Conservation (phyloP, 768 basidiomycete species). For the Pisolithus orientalis region DNA sequence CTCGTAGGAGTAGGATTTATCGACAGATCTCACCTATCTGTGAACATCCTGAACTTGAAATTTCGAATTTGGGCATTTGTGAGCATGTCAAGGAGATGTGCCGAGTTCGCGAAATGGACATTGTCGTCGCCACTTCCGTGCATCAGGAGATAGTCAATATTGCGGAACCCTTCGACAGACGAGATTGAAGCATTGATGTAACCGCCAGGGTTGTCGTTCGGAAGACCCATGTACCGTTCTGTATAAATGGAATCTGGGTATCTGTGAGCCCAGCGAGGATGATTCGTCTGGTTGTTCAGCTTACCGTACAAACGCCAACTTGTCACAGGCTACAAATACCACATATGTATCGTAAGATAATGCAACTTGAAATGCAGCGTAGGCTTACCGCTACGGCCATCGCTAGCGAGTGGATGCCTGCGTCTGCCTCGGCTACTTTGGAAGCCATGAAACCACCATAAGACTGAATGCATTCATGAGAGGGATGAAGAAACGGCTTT, state of each 20-base stretch:
- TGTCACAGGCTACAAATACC: slow-evolving; percentile 61
- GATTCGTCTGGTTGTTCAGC: slow-evolving; percentile 13
- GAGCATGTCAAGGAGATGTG: slow-evolving; percentile 89
- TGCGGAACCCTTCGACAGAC: slow-evolving; percentile 80
- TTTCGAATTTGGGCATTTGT: slow-evolving; percentile 66
- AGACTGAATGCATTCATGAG: slow-evolving; percentile 43
- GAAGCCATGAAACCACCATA: slow-evolving; percentile 96
- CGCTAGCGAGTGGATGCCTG: slow-evolving; percentile 82
- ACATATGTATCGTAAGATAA: slow-evolving; percentile 5
- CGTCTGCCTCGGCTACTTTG: slow-evolving; percentile 87
- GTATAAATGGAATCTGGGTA: slow-evolving; percentile 87
- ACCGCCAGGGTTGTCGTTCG: slow-evolving; percentile 71
- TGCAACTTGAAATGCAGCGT: not conserved
- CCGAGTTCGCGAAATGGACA: slow-evolving; percentile 90
- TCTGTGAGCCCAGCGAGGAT: not conserved
- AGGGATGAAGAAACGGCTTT: slow-evolving; percentile 3
- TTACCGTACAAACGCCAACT: slow-evolving; percentile 79
- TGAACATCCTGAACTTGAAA: slow-evolving; percentile 92
- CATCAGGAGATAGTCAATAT: slow-evolving; percentile 76
- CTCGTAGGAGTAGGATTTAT: not conserved
- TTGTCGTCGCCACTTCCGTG: slow-evolving; percentile 97
- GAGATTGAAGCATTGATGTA: slow-evolving; percentile 87
- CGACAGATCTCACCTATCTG: slow-evolving; percentile 65
- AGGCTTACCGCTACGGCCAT: slow-evolving; percentile 76
- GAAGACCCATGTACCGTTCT: slow-evolving; percentile 93